A percentile compares a stretch with the other conserved stretches of the same genome.
Conservation (phyloP, 306 rosid species). For the Echinosophora koreensis region DNA sequence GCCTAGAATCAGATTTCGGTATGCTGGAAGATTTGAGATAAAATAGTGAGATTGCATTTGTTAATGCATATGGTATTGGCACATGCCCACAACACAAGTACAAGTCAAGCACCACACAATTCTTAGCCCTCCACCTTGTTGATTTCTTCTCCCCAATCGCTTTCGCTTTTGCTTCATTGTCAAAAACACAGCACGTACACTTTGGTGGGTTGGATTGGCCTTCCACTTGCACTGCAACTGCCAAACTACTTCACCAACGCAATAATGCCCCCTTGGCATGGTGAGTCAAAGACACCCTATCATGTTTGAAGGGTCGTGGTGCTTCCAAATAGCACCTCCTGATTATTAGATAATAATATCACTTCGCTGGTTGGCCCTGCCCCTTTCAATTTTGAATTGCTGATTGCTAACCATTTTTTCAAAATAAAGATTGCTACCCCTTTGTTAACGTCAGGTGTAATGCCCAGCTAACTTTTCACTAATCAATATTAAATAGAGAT, state of each 20-base stretch:
- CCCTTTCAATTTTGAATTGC: background rate
- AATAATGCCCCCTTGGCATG: constrained; percentile 22
- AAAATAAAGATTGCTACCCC: background rate
- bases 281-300: constrained; percentile 38
- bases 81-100: constrained; percentile 44
- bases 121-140: constrained; percentile 35
- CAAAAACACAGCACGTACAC: constrained; percentile 8
- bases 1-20: background rate
- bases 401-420: background rate
- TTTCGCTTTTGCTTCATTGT: constrained; percentile 18
- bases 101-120: constrained; percentile 46
- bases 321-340: constrained; percentile 47
- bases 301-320: constrained; percentile 35
- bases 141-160: constrained; percentile 19
- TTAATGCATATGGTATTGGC: background rate
- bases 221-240: constrained; percentile 50
- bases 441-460: background rate
- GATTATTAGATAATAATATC: background rate
- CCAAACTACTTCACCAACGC: constrained; percentile 45
- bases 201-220: constrained; percentile 36
- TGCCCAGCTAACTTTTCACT: background rate
- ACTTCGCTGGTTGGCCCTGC: background rate
- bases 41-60: background rate
- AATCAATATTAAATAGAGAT: too few species aligned
- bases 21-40: constrained; percentile 32